Conservation (phyloP, 192 early-diverging fungal genomes). For the Coemansia asiatica region DNA sequence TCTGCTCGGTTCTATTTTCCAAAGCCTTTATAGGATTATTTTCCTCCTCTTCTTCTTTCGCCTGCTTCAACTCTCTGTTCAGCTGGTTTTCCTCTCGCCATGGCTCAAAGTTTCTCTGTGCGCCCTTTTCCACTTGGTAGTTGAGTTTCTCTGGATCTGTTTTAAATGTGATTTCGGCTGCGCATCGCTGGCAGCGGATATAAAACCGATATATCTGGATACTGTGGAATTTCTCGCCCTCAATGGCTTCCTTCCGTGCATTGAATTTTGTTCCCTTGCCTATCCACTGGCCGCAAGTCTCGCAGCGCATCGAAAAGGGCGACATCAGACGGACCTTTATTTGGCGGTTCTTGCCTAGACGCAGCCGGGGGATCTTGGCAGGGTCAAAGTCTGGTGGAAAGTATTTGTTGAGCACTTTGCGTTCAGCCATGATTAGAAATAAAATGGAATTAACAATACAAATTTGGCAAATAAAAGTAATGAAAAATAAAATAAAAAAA, state of each 20-base stretch:
- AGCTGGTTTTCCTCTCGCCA: slow-evolving; percentile 75
- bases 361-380: slow-evolving; percentile 83
- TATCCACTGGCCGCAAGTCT: slow-evolving; percentile 93
- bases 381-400: slow-evolving; percentile 98
- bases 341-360: slow-evolving; percentile 77
- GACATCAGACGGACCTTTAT: slow-evolving; percentile 98
- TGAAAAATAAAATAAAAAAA: neutral
- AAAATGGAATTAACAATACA: slow-evolving; percentile 7
- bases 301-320: slow-evolving; percentile 98
- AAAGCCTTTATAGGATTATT: slow-evolving; percentile 94
- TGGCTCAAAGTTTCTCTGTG: slow-evolving; percentile 91
- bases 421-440: slow-evolving; percentile 69
- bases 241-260: slow-evolving; percentile 34
- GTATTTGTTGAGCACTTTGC: slow-evolving; percentile 97
- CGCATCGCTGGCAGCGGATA: slow-evolving; percentile 89
- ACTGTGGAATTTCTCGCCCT: slow-evolving; percentile 68
- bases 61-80: slow-evolving; percentile 58
- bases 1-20: slow-evolving; percentile 91
- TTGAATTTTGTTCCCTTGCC: slow-evolving; percentile 32
- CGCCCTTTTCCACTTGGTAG: slow-evolving; percentile 93
- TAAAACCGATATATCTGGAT: slow-evolving; percentile 83
- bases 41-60: slow-evolving; percentile 78
- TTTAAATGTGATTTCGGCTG: slow-evolving; percentile 97
- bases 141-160: slow-evolving; percentile 95
- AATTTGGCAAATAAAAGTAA: neutral